Evolutionary conservation across 2,329 filamentous ascomycete species (phyloP), one percentile per base, ranked within the genome.

Genomic region (Hypoxylon sp.): DNA sequence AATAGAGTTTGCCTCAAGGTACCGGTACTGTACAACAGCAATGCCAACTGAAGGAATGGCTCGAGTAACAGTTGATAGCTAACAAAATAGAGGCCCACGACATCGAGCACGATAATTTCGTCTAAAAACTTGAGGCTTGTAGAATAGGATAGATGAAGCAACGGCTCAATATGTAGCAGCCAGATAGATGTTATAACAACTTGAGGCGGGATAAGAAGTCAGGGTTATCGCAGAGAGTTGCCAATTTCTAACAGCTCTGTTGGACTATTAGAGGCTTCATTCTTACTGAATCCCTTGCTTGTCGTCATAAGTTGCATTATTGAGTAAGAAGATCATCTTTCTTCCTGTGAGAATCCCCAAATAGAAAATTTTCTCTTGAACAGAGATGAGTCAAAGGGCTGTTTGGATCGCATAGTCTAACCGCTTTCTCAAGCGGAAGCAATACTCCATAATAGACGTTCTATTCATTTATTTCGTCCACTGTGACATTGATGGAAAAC

Each of bases 1-100:
- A 44, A 55, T 65, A 62, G 59, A 59, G 58, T 63, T 67, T 63
- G 61, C 61, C 56, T 53, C 48, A 61, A 64, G 61, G 60, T 57
- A 53, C 48, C 46, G 64, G 59, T 57, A 51, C 55, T 58, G 35
- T 22, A 17, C 44, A 50, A 22, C 27, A 40, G 46, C 14, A 20
- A 50, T 40, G 50, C 46, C 44, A 22, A 31, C 27, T 11, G 25
- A 22, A 60, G 22, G 14, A 53, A 11, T 17, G 31, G 14, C 33
- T 33, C 5, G 27, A 33, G 48, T 6, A 53, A n/a, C 27, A 25
- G 25, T 35, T 20, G 40, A n/a, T 4, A 20, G 11, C 8, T 44
- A 22, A 11, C 20, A 22, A 22, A 44, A 44, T 44, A 44, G 20
- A 17, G 40, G 40, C 8, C 17, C 40, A 44, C 25, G 46, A 48